Conservation (phyloP, 306 rosid genomes). For the Trifolium subterraneum region DNA sequence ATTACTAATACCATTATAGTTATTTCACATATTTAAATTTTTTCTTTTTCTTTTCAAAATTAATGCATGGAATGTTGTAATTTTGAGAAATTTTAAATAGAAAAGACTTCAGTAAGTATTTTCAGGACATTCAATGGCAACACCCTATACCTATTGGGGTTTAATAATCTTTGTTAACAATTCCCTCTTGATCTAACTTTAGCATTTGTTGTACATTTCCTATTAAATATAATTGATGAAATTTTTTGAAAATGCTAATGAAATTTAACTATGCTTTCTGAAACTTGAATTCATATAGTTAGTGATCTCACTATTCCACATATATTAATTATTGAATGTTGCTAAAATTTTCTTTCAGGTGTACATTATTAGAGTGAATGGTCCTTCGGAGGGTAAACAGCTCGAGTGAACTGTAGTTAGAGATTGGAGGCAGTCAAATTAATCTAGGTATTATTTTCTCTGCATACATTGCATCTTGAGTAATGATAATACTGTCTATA, state of each 20-base stretch:
- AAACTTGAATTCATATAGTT: slow-evolving; percentile 11
- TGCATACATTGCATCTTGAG: not conserved
- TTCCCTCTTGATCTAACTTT: slow-evolving; percentile 2
- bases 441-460: slow-evolving; percentile 44
- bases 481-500: not conserved
- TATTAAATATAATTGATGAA: not conserved
- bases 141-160: not conserved
- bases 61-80: not conserved
- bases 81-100: not conserved
- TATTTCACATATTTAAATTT: not conserved
- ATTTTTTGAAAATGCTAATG: not conserved
- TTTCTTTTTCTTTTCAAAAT: not conserved
- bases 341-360: slow-evolving; percentile 53
- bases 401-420: slow-evolving; percentile 32
- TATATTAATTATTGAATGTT: slow-evolving; percentile 18
- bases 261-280: not conserved
- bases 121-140: not conserved
- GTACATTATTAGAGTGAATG: slow-evolving; percentile 62
- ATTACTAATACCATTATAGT: not conserved
- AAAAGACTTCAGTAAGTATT: not conserved
- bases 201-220: not conserved
- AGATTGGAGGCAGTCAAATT: slow-evolving; percentile 37
- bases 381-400: slow-evolving; percentile 39
- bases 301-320: not conserved
- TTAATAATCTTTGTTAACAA: not conserved